Evolutionary conservation across 2,329 filamentous ascomycete species (phyloP), one percentile per base, ranked within the genome.

Genomic region (Beauveria sp.): DNA sequence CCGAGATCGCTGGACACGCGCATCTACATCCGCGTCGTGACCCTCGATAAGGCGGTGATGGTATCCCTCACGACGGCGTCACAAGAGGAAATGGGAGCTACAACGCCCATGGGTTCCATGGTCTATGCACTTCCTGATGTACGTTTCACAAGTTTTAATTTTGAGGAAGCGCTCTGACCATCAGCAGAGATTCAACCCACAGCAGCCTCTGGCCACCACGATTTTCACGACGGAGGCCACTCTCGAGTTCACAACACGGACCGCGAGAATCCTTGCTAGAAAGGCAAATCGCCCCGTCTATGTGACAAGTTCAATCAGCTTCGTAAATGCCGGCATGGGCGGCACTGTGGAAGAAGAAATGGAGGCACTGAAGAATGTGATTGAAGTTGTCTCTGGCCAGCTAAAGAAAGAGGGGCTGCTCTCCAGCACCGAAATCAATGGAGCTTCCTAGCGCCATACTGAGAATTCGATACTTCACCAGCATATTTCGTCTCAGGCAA

Each of bases 71-170:
- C 85, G 1, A 88, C 86, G 0, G 78, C 81, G 3, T 72, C 80
- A 28, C 77, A 77, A 61, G 83, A 83, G 58, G 81, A 85, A 48
- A 72, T 74, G n/a, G 76, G 76, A 14, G 71, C 74, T 9, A 72
- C 79, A 8, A 77, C 83, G 46, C 77, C 83, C 55, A 82, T 98
- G 75, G 93, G 95, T 3, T 96, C 91, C 55, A 93, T 98, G 71
- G 90, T 98, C 51, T 98, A 96, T 72, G 90, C 93, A 3, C 84
- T 99, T 73, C 93, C 95, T 18, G 89, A 96, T 76, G 95, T 96
- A 78, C 68, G 77, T 16, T 28, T 28, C 60, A 2, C n/a, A 26
- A 52, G 7, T 6, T 26, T 12, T 5, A 20, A 4, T 18, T 12
- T 22, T 24, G 10, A 18, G n/a, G 20, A 34, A 5, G 2, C 2